These are phyloP conservation scores for Carallia brachiata DNA, from an alignment of 345 rosid genomes.

Conservation along the genomic window DNA sequence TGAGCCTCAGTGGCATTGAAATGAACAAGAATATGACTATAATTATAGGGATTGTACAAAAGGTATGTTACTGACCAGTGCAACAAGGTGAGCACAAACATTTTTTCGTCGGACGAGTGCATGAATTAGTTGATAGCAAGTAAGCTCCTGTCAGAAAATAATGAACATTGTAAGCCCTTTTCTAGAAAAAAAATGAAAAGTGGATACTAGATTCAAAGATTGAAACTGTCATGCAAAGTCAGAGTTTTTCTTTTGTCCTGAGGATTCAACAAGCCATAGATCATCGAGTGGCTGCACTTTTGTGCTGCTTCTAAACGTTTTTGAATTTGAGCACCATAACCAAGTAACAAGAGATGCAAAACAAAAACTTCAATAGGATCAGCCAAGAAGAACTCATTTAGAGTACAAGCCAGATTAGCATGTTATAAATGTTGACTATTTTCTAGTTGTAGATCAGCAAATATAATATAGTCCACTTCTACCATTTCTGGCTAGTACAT, in stretches of 20 bases:
- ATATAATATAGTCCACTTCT: too few species aligned
- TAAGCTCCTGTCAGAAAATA: conserved; percentile 51
- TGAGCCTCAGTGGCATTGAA: not conserved
- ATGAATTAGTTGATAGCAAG: conserved; percentile 79
- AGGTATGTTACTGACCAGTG: conserved; percentile 61
- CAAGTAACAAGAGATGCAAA: conserved; percentile 11
- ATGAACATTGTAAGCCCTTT: not conserved
- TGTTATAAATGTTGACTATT: too few species aligned
- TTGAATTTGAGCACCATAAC: not conserved
- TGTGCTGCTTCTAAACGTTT: not conserved
- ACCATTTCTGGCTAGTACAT: too few species aligned
- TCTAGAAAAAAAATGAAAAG: conserved; percentile 4
- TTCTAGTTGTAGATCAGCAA: too few species aligned
- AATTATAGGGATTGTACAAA: not conserved
- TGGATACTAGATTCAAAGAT: conserved; percentile 1
- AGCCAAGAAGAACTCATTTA: too few species aligned
- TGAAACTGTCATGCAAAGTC: not conserved
- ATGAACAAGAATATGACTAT: not conserved
- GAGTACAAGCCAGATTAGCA: too few species aligned
- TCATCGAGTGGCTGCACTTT: not conserved
- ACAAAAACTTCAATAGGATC: not conserved
- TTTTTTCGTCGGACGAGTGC: conserved; percentile 77
- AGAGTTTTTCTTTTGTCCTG: not conserved
- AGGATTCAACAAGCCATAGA: not conserved
- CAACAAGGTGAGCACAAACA: conserved; percentile 72